These are phyloP conservation scores for Sindora glabra DNA, from an alignment of 306 rosid species.

Conservation along the genomic window DNA sequence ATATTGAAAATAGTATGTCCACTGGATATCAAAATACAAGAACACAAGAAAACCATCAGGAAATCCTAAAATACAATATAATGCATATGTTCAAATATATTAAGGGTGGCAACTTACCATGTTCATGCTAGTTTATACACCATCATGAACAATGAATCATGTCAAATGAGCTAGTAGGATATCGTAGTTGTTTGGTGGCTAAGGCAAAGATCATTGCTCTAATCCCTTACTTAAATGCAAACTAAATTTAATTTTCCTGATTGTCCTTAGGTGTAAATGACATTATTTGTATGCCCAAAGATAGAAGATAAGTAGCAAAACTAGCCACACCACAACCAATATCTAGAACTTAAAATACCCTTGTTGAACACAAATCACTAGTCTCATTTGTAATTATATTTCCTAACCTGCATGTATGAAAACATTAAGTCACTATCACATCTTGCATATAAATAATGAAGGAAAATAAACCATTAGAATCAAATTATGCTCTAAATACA, in stretches of 20 bases:
- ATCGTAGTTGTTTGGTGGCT: conserved; percentile 82
- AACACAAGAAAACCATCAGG: not conserved
- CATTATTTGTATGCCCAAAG: conserved; percentile 77
- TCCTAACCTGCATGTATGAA: conserved; percentile 58
- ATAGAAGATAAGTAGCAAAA: conserved; percentile 87
- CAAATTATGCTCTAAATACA: not conserved
- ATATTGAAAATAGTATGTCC: too few relatives aligned
- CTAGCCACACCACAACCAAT: conserved; percentile 99
- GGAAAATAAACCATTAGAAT: not conserved
- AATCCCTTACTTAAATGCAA: conserved; percentile 88
- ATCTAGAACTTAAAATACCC: conserved; percentile 75
- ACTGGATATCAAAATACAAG: not conserved
- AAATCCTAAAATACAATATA: not conserved
- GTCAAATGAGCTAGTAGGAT: conserved; percentile 78
- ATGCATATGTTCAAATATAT: not conserved
- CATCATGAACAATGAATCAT: conserved; percentile 96
- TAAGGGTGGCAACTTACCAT: conserved; percentile 46
- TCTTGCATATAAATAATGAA: not conserved
- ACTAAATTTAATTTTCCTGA: conserved; percentile 94
- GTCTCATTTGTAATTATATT: conserved; percentile 68
- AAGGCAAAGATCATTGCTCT: conserved; percentile 83
- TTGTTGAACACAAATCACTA: conserved; percentile 69
- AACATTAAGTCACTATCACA: not conserved
- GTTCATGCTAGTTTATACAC: conserved; percentile 76
- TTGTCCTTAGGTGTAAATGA: conserved; percentile 95